These are phyloP conservation scores for Auxenochlorella pyrenoidosa DNA, from an alignment of 139 green algal genomes.

Conservation along the genomic window DNA sequence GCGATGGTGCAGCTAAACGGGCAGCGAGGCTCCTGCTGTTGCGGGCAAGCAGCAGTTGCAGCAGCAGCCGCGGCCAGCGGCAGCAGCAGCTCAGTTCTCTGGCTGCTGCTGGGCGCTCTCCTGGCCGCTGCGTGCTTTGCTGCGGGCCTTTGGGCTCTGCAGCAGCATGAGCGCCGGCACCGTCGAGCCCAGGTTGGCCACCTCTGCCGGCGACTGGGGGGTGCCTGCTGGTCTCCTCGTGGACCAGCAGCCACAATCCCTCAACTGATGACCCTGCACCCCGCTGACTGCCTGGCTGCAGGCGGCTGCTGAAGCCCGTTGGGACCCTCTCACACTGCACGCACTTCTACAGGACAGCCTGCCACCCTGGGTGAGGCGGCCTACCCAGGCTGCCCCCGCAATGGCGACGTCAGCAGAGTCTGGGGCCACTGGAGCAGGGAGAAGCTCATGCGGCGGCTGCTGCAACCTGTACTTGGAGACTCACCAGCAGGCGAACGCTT, in stretches of 20 bases:
- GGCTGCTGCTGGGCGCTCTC: constrained; percentile 1
- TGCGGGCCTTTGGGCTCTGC: background rate
- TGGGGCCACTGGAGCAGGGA: too few relatives aligned
- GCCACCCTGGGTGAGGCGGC: constrained; percentile 9
- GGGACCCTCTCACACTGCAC: background rate
- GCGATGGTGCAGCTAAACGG: background rate
- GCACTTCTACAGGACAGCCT: constrained; percentile 6
- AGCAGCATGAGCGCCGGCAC: background rate
- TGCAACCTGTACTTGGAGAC: too few relatives aligned
- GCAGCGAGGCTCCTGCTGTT: background rate
- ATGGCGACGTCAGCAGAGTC: too few relatives aligned
- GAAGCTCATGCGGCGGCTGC: background rate
- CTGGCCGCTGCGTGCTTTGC: background rate
- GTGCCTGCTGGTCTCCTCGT: too few relatives aligned
- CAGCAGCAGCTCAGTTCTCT: background rate
- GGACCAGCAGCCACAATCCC: too few relatives aligned
- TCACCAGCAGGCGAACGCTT: too few relatives aligned
- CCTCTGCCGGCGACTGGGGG: background rate
- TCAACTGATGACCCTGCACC: background rate
- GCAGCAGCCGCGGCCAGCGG: background rate
- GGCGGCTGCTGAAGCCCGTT: background rate
- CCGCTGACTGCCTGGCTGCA: background rate
- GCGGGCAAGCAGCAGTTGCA: background rate
- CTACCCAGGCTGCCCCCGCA: background rate
- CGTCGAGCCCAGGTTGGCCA: background rate